Base-by-base conservation (phyloP, 192 early-diverging fungal species). In the Coemansia sp. region DNA sequence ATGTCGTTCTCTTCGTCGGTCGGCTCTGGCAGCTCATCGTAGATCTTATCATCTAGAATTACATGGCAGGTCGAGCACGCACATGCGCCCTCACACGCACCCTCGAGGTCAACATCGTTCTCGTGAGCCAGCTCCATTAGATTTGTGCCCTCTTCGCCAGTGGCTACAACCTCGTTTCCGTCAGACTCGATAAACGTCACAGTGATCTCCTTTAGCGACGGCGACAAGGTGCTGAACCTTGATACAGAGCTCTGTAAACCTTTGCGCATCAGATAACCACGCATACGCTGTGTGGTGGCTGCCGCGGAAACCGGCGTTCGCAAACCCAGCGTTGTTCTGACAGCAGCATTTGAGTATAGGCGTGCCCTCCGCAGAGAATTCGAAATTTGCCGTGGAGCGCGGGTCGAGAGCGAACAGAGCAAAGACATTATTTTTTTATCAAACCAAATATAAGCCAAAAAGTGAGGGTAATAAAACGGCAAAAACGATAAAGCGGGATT, bases 1-100 rank as follows among this genome's bases (percentile, higher is more conserved):
- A 98, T 96, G 71, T 98, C 96, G 64, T 96, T 94, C 59, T 98
- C 96, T 65, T 98, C 96, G 69, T 98, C 96, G 6, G 88, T 84
- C 3, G 96, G 96, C 67, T 96, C 94, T 18, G 89, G 90, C 50
- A 98, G 80, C 58, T 84, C 86, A 34, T 92, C 84, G 73, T 86
- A 98, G 57, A 88, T 85, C 23, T 88, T 74, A 21, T 84, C 85
- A 1, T 91, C 89, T 55, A 93, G 70, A 22, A 98, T 89, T 27
- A 98, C 88, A 70, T 98, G 96, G 78, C 95, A 96, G 0, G 93
- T 95, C 12, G 94, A 95, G 62, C 93, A 95, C 0, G 93, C 95
- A 59, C 94, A 80, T 2, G 94, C 95, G 14, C 91, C 93, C 64
- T 98, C 96, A 71, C 96, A 98, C 14, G 96, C 96, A 34, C 93